Evolutionary conservation across 345 rosid genomes (phyloP).

Genomic region (Salix arbutifolia): DNA sequence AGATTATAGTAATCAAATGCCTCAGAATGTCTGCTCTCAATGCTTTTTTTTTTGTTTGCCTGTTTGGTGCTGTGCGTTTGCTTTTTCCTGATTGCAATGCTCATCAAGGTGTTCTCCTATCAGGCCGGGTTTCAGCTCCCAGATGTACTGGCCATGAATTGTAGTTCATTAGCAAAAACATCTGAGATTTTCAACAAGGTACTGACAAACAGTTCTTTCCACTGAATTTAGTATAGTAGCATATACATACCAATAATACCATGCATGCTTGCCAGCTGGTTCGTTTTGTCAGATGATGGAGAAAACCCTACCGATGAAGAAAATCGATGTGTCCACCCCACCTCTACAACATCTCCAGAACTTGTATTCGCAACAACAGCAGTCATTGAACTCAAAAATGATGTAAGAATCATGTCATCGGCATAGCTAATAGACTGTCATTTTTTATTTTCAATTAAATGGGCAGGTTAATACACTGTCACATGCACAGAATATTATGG

Average conservation of each 20-base stretch:
- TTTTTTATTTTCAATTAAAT: background rate
- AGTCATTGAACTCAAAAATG: constrained; percentile 49
- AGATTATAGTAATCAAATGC: background rate
- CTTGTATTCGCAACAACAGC: constrained; percentile 53
- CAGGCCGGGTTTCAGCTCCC: constrained; percentile 56
- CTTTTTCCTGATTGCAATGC: background rate
- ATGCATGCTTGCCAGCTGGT: constrained; percentile 17
- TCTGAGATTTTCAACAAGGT: constrained; percentile 84
- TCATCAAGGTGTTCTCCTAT: background rate
- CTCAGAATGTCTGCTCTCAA: background rate
- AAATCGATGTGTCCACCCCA: constrained; percentile 36
- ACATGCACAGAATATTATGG: background rate
- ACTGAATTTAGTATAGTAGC: background rate
- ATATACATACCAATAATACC: background rate
- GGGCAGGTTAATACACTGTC: background rate
- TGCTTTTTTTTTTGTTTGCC: background rate
- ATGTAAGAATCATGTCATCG: constrained; percentile 39
- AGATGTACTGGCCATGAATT: constrained; percentile 56
- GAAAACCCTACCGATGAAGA: constrained; percentile 32
- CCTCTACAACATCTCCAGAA: constrained; percentile 60
- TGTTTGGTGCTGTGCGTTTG: background rate
- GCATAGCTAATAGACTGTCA: background rate
- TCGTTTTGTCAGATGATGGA: constrained; percentile 50
- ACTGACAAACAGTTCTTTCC: background rate
- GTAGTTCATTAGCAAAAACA: constrained; percentile 62